Evolutionary conservation across 2,329 filamentous ascomycete species (phyloP).

Genomic region (Aspergillus fijiensis): DNA sequence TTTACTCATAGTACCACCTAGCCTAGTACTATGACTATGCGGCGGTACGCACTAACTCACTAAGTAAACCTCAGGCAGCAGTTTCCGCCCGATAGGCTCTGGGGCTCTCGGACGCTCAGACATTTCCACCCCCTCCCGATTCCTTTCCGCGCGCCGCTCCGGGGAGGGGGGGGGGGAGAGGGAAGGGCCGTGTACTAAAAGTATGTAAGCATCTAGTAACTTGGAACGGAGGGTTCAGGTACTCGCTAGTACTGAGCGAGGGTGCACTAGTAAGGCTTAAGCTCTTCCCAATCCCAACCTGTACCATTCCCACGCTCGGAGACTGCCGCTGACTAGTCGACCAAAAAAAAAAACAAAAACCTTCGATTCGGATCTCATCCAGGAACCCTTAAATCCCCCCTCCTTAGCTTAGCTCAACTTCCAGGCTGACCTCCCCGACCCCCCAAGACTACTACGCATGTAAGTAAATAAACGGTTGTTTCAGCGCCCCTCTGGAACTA

Average conservation of each 20-base stretch:
- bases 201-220: not conserved
- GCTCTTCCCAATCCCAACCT: no score
- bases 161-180: not conserved
- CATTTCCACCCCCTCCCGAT: not conserved
- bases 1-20: no score
- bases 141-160: not conserved
- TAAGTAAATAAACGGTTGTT: no score
- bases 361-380: conserved; percentile 3
- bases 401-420: not conserved
- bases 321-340: not conserved
- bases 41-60: no score
- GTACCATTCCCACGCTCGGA: not conserved
- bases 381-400: not conserved
- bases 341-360: not conserved
- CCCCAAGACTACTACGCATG: no score
- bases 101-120: not conserved
- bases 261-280: not conserved
- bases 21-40: no score
- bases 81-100: not conserved
- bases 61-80: not conserved
- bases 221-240: not conserved
- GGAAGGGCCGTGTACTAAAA: not conserved
- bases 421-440: not conserved
- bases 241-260: not conserved
- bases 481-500: no score